phyloP scores from a whole-genome alignment of 2,329 filamentous ascomycete species.

The Clarireedia monteithiana region DNA sequence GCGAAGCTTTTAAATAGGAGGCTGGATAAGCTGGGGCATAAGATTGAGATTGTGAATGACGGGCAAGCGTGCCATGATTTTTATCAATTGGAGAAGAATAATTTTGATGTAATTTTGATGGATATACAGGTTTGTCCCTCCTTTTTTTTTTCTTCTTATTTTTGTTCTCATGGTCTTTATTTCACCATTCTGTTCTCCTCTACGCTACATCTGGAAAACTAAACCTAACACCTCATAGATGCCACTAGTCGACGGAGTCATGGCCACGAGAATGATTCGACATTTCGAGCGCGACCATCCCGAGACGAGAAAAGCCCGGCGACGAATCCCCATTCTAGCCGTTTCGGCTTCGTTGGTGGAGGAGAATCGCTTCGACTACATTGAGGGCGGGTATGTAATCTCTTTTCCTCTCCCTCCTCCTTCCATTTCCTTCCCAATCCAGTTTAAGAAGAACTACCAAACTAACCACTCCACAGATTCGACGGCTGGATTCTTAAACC shows the following conservation, averaged over 20 bases:
- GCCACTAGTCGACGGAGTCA: slow-evolving; percentile 82
- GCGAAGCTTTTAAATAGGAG: slow-evolving; percentile 74
- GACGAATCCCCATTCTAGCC: slow-evolving; percentile 70
- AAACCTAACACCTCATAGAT: slow-evolving; percentile 47
- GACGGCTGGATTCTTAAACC: slow-evolving; percentile 90
- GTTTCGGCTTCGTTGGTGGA: slow-evolving; percentile 79
- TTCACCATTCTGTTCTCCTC: neutral
- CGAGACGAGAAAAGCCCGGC: slow-evolving; percentile 27
- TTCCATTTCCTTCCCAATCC: neutral
- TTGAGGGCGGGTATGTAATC: slow-evolving; percentile 39
- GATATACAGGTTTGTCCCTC: slow-evolving; percentile 69
- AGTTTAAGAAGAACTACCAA: neutral
- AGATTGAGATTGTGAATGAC: slow-evolving; percentile 66
- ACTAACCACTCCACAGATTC: slow-evolving; percentile 50
- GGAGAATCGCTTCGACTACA: slow-evolving; percentile 58
- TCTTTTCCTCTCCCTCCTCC: too few species aligned
- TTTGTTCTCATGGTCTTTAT: neutral
- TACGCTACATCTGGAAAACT: neutral
- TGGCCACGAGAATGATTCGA: slow-evolving; percentile 77
- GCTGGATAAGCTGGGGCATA: slow-evolving; percentile 67
- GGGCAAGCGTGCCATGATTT: slow-evolving; percentile 73
- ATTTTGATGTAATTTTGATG: slow-evolving; percentile 82
- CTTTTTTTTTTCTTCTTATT: neutral
- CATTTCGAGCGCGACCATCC: slow-evolving; percentile 49
- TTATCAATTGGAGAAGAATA: slow-evolving; percentile 53